phyloP scores from a whole-genome alignment of 257 asterid genomes.

The Knoxia roxburghii region DNA sequence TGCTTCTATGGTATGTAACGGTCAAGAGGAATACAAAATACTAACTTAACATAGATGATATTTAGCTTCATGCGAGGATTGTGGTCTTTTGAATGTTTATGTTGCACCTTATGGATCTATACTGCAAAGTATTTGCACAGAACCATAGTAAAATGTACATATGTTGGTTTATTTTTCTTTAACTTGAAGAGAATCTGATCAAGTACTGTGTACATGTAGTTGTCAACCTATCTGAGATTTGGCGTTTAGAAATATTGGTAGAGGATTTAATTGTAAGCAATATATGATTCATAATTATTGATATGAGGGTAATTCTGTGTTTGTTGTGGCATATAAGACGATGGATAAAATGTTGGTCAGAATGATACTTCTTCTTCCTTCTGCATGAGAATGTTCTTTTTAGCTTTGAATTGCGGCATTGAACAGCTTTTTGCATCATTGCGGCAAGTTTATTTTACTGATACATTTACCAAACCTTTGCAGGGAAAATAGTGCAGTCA shows the following conservation, averaged over 20 bases:
- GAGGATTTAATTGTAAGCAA: background rate
- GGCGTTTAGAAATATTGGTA: background rate
- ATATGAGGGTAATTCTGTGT: too few relatives aligned
- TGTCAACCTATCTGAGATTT: background rate
- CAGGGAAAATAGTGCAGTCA: slow-evolving; percentile 98
- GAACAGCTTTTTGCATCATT: background rate
- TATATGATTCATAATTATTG: background rate
- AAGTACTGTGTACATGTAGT: background rate
- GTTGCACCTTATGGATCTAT: background rate
- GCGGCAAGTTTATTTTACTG: slow-evolving; percentile 8
- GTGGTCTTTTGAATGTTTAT: background rate
- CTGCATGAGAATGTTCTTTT: background rate
- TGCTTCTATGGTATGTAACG: background rate
- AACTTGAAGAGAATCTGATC: background rate
- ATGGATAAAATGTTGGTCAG: background rate
- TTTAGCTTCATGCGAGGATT: background rate
- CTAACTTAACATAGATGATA: background rate
- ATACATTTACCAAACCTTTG: slow-evolving; percentile 27
- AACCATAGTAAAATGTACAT: background rate
- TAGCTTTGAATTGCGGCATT: background rate
- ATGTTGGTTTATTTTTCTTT: background rate
- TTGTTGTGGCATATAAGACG: background rate
- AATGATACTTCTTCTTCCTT: background rate
- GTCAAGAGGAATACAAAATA: background rate
- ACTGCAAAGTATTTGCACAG: background rate